Evolutionary conservation across 805 yeast species (phyloP).

Genomic region (Candida verbasci): DNA sequence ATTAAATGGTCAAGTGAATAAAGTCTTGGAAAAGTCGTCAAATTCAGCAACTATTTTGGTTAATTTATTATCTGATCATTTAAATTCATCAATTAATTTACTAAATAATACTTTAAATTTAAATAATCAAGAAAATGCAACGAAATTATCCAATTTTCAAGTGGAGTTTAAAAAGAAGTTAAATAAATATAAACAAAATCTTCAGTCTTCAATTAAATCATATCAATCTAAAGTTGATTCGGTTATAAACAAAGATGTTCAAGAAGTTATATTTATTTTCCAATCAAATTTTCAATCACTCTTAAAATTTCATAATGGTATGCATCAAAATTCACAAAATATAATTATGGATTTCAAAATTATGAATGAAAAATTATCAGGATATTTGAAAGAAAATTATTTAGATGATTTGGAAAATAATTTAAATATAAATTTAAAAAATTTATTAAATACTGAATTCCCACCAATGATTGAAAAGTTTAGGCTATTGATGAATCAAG

Average conservation of each 20-base stretch:
- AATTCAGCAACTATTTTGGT: constrained; percentile 3
- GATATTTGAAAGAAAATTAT: constrained; percentile 14
- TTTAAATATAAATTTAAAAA: background rate
- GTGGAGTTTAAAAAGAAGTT: background rate
- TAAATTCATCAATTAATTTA: constrained; percentile 3
- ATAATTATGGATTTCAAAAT: constrained; percentile 10
- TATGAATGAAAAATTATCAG: constrained; percentile 12
- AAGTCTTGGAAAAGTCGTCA: constrained; percentile 3
- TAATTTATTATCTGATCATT: constrained; percentile 4
- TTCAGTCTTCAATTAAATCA: background rate
- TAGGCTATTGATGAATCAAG: background rate
- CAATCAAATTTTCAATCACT: background rate
- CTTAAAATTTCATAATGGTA: constrained; percentile 2
- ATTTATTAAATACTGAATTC: background rate
- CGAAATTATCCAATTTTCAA: constrained; percentile 1
- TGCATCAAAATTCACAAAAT: constrained; percentile 3
- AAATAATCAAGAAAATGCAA: background rate
- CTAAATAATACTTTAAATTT: constrained; percentile 1
- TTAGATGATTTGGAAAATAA: constrained; percentile 7
- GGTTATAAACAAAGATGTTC: constrained; percentile 4
- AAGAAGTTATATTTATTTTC: constrained; percentile 2
- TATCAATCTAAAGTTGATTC: constrained; percentile 1
- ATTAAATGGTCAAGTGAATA: constrained; percentile 4
- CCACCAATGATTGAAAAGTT: constrained; percentile 2
- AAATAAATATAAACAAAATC: constrained; percentile 1